Evolutionary conservation across 2,329 filamentous ascomycete species (phyloP).

Genomic region (Pseudogymnoascus verrucosus): DNA sequence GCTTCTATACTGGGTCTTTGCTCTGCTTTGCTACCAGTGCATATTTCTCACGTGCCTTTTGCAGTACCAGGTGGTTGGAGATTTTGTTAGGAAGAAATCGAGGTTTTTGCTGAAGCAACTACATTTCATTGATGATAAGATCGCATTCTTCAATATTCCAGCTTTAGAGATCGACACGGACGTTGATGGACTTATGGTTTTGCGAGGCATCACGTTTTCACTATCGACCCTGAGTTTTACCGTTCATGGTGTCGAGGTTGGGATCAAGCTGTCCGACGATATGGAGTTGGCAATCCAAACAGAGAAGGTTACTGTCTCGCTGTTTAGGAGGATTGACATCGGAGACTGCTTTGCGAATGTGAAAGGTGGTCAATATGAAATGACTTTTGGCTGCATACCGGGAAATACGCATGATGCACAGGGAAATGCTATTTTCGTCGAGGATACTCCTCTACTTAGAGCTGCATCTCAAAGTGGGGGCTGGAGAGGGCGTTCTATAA

Average conservation of each 20-base stretch:
- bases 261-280: constrained; percentile 43
- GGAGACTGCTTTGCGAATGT: constrained; percentile 46
- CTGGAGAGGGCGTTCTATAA: constrained; percentile 12
- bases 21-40: constrained; percentile 33
- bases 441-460: constrained; percentile 37
- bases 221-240: constrained; percentile 41
- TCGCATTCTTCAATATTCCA: constrained; percentile 34
- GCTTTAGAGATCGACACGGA: constrained; percentile 47
- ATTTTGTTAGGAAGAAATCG: constrained; percentile 27
- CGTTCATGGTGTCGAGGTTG: constrained; percentile 45
- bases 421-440: constrained; percentile 34
- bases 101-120: constrained; percentile 29
- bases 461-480: constrained; percentile 32
- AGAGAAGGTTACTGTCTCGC: constrained; percentile 38
- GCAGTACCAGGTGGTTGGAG: constrained; percentile 31
- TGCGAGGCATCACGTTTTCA: constrained; percentile 44
- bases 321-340: constrained; percentile 43
- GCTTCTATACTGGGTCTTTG: constrained; percentile 40
- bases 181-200: constrained; percentile 43
- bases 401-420: constrained; percentile 30
- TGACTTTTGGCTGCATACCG: constrained; percentile 37
- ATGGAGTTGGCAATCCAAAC: constrained; percentile 44
- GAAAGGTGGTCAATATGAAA: constrained; percentile 43
- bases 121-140: constrained; percentile 43
- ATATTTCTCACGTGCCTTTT: constrained; percentile 37